phyloP scores from a whole-genome alignment of 1,284 basidiomycete genomes.

The Ustilago hordei region DNA sequence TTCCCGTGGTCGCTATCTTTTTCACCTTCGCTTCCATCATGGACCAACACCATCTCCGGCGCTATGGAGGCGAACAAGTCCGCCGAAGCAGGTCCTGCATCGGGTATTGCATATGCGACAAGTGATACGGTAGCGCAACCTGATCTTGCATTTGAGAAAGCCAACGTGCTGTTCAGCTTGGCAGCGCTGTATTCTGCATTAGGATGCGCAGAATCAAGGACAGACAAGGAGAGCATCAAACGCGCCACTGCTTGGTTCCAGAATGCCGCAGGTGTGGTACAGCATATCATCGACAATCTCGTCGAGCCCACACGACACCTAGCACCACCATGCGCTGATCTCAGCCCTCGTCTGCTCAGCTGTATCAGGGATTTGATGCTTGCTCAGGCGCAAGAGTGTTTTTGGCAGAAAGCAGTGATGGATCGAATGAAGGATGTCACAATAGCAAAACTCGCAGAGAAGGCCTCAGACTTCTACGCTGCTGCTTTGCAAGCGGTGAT shows the following conservation, averaged over 20 bases:
- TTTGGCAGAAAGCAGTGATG: slow-evolving; percentile 90
- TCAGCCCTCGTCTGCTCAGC: slow-evolving; percentile 74
- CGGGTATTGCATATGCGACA: slow-evolving; percentile 39
- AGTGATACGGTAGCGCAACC: slow-evolving; percentile 55
- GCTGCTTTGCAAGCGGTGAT: slow-evolving; percentile 36
- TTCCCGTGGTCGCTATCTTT: slow-evolving; percentile 63
- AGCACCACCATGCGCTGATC: slow-evolving; percentile 50
- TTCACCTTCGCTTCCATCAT: slow-evolving; percentile 47
- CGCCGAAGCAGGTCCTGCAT: slow-evolving; percentile 31
- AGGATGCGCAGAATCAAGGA: slow-evolving; percentile 52
- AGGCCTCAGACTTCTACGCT: slow-evolving; percentile 72
- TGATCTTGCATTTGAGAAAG: slow-evolving; percentile 55
- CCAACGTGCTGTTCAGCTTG: slow-evolving; percentile 54
- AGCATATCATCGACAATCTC: slow-evolving; percentile 47
- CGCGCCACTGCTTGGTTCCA: slow-evolving; percentile 61
- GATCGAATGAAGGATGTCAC: slow-evolving; percentile 84
- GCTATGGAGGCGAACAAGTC: slow-evolving; percentile 48
- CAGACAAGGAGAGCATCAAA: slow-evolving; percentile 63
- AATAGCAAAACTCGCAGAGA: slow-evolving; percentile 85
- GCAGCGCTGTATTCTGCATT: slow-evolving; percentile 58
- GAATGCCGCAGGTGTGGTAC: slow-evolving; percentile 57
- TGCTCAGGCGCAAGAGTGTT: slow-evolving; percentile 95
- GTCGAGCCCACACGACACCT: slow-evolving; percentile 35
- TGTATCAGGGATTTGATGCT: slow-evolving; percentile 83
- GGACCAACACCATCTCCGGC: slow-evolving; percentile 42